phyloP scores from a whole-genome alignment of 2,329 filamentous ascomycete species.

The Colletotrichum gigasporum region DNA sequence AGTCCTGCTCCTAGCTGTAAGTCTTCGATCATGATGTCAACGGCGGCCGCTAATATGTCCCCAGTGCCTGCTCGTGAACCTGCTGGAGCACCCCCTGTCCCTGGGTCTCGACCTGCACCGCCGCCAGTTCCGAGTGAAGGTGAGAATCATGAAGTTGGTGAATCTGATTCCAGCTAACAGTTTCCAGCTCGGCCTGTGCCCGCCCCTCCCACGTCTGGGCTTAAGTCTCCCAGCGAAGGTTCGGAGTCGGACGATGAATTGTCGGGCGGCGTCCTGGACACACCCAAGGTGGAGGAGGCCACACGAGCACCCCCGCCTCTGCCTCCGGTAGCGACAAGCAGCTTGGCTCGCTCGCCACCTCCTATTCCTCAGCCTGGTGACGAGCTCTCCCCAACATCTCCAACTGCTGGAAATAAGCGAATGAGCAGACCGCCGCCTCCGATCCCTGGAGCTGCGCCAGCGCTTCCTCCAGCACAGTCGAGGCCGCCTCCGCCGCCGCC shows the following conservation, averaged over 20 bases:
- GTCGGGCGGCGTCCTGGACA: slow-evolving; percentile 54
- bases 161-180: not conserved
- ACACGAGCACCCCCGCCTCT: slow-evolving; percentile 52
- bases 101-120: slow-evolving; percentile 61
- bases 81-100: slow-evolving; percentile 54
- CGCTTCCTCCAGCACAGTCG: slow-evolving; percentile 57
- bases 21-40: slow-evolving; percentile 29
- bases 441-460: slow-evolving; percentile 65
- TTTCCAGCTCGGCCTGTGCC: slow-evolving; percentile 70
- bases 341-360: slow-evolving; percentile 43
- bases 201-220: slow-evolving; percentile 58
- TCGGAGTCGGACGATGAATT: slow-evolving; percentile 92
- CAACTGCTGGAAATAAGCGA: slow-evolving; percentile 58
- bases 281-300: slow-evolving; percentile 7
- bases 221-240: slow-evolving; percentile 73
- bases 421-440: slow-evolving; percentile 67
- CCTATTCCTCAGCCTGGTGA: slow-evolving; percentile 47
- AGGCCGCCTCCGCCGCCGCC: slow-evolving; percentile 76
- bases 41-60: slow-evolving; percentile 41
- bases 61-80: slow-evolving; percentile 45
- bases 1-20: slow-evolving; percentile 24
- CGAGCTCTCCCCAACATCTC: slow-evolving; percentile 55
- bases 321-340: slow-evolving; percentile 35
- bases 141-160: slow-evolving; percentile 52
- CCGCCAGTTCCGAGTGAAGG: slow-evolving; percentile 69